phyloP scores from a whole-genome alignment of 2,329 filamentous ascomycete species.

The Claviceps arundinis region DNA sequence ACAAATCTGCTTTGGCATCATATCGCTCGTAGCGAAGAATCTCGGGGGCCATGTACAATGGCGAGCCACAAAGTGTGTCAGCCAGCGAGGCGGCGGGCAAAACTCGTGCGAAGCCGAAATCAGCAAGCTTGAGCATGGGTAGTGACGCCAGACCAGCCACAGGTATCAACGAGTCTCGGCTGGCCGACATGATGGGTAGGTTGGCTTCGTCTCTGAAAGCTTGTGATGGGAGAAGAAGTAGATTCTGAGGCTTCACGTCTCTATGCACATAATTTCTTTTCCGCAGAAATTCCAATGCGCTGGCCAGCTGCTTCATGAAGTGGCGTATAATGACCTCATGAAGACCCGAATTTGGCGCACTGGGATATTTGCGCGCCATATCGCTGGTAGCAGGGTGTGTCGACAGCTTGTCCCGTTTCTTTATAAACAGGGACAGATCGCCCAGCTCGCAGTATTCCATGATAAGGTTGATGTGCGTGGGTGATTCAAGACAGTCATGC shows the following conservation, averaged over 20 bases:
- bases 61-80: constrained; percentile 91
- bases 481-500: constrained; percentile 82
- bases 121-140: constrained; percentile 93
- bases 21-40: constrained; percentile 96
- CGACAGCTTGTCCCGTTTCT: constrained; percentile 71
- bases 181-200: constrained; percentile 57
- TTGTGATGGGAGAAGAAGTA: constrained; percentile 73
- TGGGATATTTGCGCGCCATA: constrained; percentile 89
- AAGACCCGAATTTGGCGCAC: constrained; percentile 67
- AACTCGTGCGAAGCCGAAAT: constrained; percentile 95
- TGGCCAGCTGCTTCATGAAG: constrained; percentile 88
- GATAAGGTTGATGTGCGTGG: constrained; percentile 82
- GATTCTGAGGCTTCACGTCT: constrained; percentile 94
- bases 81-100: constrained; percentile 82
- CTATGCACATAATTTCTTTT: constrained; percentile 82
- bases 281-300: constrained; percentile 79
- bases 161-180: constrained; percentile 68
- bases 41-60: constrained; percentile 96
- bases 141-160: constrained; percentile 69
- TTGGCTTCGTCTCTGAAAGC: constrained; percentile 47
- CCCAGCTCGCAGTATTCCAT: constrained; percentile 98
- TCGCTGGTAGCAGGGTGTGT: constrained; percentile 73
- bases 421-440: constrained; percentile 90
- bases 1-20: constrained; percentile 90
- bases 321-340: constrained; percentile 95